Conservation (phyloP, 2,329 filamentous ascomycete species). For the Sporothrix mexicana region DNA sequence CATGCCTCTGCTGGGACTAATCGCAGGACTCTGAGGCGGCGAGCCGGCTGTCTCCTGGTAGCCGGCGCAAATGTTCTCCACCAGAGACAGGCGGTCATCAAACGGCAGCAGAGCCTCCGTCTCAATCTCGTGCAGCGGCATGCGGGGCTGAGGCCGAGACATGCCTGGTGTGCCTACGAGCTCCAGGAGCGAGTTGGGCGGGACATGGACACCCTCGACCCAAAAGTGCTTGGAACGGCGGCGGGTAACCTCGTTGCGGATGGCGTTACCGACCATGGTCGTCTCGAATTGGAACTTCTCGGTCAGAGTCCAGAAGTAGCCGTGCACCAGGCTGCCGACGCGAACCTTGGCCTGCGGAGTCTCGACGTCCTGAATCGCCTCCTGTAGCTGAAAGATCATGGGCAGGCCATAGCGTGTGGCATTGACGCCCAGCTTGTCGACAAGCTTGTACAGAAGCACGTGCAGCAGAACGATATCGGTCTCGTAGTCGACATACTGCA, state of each 20-base stretch:
- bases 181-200: constrained; percentile 65
- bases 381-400: constrained; percentile 88
- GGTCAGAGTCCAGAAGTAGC: constrained; percentile 82
- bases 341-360: constrained; percentile 75
- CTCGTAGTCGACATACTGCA: constrained; percentile 74
- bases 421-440: constrained; percentile 80
- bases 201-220: constrained; percentile 75
- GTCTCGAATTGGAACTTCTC: constrained; percentile 79
- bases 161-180: constrained; percentile 62
- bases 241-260: constrained; percentile 77
- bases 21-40: constrained; percentile 71
- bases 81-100: constrained; percentile 71
- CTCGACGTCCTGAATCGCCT: constrained; percentile 74
- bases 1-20: constrained; percentile 68
- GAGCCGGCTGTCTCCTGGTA: constrained; percentile 67
- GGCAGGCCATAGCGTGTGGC: constrained; percentile 78
- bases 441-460: constrained; percentile 74
- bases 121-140: constrained; percentile 61
- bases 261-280: constrained; percentile 69
- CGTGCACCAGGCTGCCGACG: constrained; percentile 82
- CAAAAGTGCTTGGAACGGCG: constrained; percentile 78
- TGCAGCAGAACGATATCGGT: constrained; percentile 79
- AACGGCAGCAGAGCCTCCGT: constrained; percentile 74
- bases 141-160: constrained; percentile 51
- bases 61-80: constrained; percentile 73